These are phyloP conservation scores for Ziziphus jujuba DNA, from an alignment of 306 rosid species.

Conservation along the genomic window DNA sequence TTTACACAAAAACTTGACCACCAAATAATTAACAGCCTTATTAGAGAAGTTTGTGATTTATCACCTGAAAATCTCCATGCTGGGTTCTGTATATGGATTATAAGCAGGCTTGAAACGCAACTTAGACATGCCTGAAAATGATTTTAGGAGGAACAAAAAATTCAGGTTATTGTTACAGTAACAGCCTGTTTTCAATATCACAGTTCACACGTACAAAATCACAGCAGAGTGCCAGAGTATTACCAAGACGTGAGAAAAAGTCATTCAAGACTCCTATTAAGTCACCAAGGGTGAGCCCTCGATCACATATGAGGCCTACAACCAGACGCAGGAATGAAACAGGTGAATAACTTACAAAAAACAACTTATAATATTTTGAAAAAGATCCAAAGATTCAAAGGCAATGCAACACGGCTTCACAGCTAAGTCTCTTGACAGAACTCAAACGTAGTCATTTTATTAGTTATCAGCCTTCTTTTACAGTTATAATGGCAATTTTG, in stretches of 20 bases:
- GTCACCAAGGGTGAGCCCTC: slow-evolving; percentile 83
- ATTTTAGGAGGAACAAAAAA: background rate
- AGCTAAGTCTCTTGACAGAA: no score
- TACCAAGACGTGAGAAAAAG: slow-evolving; percentile 88
- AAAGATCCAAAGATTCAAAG: no score
- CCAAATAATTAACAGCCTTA: slow-evolving; percentile 16
- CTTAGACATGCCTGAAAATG: slow-evolving; percentile 74
- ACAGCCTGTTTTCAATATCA: background rate
- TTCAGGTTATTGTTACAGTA: background rate
- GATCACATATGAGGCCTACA: slow-evolving; percentile 88
- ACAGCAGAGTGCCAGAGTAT: slow-evolving; percentile 12
- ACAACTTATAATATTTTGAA: background rate
- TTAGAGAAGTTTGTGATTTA: slow-evolving; percentile 3
- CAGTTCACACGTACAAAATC: background rate
- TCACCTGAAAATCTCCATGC: slow-evolving; percentile 97
- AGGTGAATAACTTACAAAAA: background rate
- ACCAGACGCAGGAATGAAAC: slow-evolving; percentile 20
- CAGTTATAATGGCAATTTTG: no score
- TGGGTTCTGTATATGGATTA: slow-evolving; percentile 96
- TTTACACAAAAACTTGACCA: slow-evolving; percentile 2
- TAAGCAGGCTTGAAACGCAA: slow-evolving; percentile 91
- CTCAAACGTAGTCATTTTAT: no score
- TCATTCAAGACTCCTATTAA: slow-evolving; percentile 83
- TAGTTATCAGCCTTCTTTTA: no score
- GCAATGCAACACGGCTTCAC: no score